Conservation (phyloP, 306 rosid species). For the Gillenia trifoliata region DNA sequence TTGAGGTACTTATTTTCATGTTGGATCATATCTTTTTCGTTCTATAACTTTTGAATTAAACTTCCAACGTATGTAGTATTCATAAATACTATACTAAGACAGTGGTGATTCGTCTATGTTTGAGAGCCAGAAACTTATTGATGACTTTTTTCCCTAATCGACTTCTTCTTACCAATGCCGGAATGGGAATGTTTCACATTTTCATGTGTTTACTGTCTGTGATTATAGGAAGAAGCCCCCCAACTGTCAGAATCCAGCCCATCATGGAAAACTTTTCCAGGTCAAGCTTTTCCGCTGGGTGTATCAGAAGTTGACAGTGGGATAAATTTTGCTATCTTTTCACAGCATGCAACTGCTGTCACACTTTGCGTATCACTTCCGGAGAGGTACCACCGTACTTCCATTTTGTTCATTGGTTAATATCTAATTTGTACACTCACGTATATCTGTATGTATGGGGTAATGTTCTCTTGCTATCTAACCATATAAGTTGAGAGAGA, state of each 20-base stretch:
- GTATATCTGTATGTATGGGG: background rate
- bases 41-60: background rate
- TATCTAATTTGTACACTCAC: background rate
- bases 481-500: too few relatives aligned
- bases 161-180: background rate
- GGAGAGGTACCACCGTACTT: constrained; percentile 44
- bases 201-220: constrained; percentile 21
- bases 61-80: background rate
- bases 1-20: constrained; percentile 52
- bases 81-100: background rate
- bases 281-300: constrained; percentile 84
- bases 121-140: background rate
- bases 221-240: constrained; percentile 56
- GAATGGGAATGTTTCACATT: constrained; percentile 3
- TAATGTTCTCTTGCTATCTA: too few relatives aligned
- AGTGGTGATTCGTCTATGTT: background rate
- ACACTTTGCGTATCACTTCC: constrained; percentile 65
- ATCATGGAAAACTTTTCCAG: constrained; percentile 52
- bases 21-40: background rate
- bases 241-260: constrained; percentile 36
- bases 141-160: background rate
- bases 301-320: constrained; percentile 73
- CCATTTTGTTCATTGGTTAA: constrained; percentile 8
- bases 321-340: constrained; percentile 83
- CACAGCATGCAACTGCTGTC: constrained; percentile 84